These are phyloP conservation scores for Phalaenopsis hybrid DNA, from an alignment of 116 monocot species.

Conservation along the genomic window DNA sequence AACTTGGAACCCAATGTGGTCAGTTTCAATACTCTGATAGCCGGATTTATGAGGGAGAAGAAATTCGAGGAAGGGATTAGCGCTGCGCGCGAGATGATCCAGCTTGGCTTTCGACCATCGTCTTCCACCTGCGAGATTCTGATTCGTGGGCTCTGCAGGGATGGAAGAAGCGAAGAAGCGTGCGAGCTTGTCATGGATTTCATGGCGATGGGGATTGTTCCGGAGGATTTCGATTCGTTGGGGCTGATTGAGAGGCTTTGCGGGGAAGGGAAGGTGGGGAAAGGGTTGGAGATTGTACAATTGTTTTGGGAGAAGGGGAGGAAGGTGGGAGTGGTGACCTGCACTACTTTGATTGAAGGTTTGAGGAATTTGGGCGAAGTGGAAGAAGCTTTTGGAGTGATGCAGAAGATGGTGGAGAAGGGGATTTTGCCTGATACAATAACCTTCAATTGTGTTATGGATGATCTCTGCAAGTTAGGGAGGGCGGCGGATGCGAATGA, in stretches of 20 bases:
- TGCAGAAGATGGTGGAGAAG: conserved; percentile 47
- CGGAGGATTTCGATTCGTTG: conserved; percentile 56
- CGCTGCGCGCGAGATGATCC: conserved; percentile 75
- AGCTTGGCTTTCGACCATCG: conserved; percentile 45
- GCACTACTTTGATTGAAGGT: conserved; percentile 52
- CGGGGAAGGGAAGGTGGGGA: conserved; percentile 21
- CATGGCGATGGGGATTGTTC: conserved; percentile 33
- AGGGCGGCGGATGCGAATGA: conserved; percentile 53
- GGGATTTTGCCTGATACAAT: conserved; percentile 54
- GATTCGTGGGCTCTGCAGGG: conserved; percentile 45
- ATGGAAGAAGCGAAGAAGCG: conserved; percentile 30
- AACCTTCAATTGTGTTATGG: conserved; percentile 59
- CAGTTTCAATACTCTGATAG: conserved; percentile 73
- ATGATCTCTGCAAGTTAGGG: conserved; percentile 46
- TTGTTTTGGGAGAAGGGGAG: conserved; percentile 38
- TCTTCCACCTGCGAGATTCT: conserved; percentile 67
- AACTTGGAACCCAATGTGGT: conserved; percentile 59
- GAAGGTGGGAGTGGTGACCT: conserved; percentile 32
- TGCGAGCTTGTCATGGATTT: conserved; percentile 45
- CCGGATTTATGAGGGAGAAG: conserved; percentile 42
- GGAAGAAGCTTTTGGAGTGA: conserved; percentile 36
- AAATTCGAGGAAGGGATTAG: conserved; percentile 54
- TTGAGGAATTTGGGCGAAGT: conserved; percentile 46
- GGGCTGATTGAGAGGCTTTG: conserved; percentile 45
- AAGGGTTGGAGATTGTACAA: conserved; percentile 36